phyloP scores from a whole-genome alignment of 148 eudicot genomes.

The Euryodendron excelsum region DNA sequence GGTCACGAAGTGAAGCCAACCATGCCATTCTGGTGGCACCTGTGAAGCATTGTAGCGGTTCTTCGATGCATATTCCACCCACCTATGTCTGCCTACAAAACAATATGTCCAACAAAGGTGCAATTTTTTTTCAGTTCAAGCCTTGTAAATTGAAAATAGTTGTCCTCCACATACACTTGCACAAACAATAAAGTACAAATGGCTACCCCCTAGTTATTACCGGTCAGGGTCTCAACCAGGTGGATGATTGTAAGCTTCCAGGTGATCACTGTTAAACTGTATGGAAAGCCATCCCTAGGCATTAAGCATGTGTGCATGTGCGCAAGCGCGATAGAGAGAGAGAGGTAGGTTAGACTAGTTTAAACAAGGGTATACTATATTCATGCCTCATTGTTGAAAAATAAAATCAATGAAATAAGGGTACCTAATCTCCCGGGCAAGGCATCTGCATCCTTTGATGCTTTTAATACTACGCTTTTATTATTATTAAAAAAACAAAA shows the following conservation, averaged over 20 bases:
- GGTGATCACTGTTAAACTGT: no score
- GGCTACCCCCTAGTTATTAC: no score
- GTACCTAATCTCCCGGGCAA: no score
- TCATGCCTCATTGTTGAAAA: not conserved
- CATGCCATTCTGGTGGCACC: slow-evolving; percentile 99
- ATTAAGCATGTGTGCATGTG: no score
- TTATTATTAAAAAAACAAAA: no score
- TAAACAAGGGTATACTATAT: not conserved
- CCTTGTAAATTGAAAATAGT: not conserved
- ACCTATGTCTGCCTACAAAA: slow-evolving; percentile 84
- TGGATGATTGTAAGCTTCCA: not conserved
- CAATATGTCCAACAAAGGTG: not conserved
- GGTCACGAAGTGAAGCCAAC: slow-evolving; percentile 92
- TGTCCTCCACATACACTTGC: not conserved
- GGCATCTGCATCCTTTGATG: no score
- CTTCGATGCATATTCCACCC: slow-evolving; percentile 97
- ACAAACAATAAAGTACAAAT: not conserved
- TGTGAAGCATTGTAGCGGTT: slow-evolving; percentile 94
- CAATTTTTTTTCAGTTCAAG: slow-evolving; percentile 1
- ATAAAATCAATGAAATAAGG: no score
- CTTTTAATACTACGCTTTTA: no score
- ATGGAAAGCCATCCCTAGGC: no score
- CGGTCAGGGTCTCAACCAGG: slow-evolving; percentile 2
- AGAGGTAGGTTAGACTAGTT: not conserved
- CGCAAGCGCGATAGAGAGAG: not conserved